Base-by-base conservation (phyloP, 2,329 filamentous ascomycete species). In the Fusarium floridanum region DNA sequence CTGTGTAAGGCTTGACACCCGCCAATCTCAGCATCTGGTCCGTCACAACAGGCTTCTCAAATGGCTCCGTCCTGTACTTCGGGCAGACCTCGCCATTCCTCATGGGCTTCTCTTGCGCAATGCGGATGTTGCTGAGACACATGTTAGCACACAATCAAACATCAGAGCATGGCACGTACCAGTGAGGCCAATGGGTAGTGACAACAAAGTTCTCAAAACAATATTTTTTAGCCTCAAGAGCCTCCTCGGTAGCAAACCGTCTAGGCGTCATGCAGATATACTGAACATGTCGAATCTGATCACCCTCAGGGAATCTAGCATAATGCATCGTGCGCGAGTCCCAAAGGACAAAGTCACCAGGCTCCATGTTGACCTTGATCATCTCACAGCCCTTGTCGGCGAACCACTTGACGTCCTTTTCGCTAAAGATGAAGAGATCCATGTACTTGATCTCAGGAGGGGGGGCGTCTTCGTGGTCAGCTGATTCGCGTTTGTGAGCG, bases 331-430 rank as follows among this genome's bases (percentile, higher is more conserved):
- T 82, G 22, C 81, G 82, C n/a, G 79, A 82, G 65, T 84, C 83
- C 79, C 79, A 86, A 10, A 86, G 78, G 4, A 86, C 76, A 37
- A 86, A 74, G 24, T 86, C 85, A 17, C 85, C 85, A 0, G 85
- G 85, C 12, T 84, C 84, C 37, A 83, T 84, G 63, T 81, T 78
- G 9, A 85, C 79, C 74, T 86, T 83, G 70, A 78, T 68, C 79
- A 81, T 82, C 50, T 80, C 66, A 16, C 73, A 77, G 2, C 81
- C 82, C 29, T 77, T 73, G 10, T 82, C 78, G 60, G 77, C 76
- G 6, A 84, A 79, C 82, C 83, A 84, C 62, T 78, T 73, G 77
- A 84, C 80, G 22, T 82, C 82, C 56, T 77, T 76, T 24, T 82
- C 78, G 2, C 81, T 77, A 50, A 77, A 77, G 41, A 77, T 80